These are phyloP conservation scores for Sporobolomyces roseus DNA, from an alignment of 768 basidiomycete genomes.

Conservation along the genomic window DNA sequence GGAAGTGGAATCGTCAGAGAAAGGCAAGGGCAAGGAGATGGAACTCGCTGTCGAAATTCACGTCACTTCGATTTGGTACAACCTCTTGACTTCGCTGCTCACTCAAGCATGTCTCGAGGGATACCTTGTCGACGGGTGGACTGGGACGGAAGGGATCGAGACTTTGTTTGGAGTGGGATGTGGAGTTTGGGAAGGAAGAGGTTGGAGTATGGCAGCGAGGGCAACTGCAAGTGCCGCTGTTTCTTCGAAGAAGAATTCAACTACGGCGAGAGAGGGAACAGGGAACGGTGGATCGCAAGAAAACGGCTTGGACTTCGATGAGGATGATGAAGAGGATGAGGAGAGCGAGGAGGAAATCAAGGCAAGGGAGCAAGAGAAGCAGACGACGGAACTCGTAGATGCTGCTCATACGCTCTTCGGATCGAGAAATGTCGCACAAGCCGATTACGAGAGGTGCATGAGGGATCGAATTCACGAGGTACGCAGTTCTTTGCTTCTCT, in stretches of 20 bases:
- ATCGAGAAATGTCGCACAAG: slow-evolving; percentile 55
- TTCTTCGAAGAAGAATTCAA: background rate
- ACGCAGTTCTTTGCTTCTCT: background rate
- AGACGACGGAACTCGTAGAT: slow-evolving; percentile 23
- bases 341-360: slow-evolving; percentile 51
- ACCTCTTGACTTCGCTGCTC: slow-evolving; percentile 68
- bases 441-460: slow-evolving; percentile 72
- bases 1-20: slow-evolving; percentile 20
- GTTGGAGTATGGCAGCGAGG: slow-evolving; percentile 21
- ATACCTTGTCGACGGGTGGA: slow-evolving; percentile 76
- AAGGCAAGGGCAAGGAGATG: background rate
- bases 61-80: slow-evolving; percentile 73
- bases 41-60: slow-evolving; percentile 5
- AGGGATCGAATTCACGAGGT: slow-evolving; percentile 65
- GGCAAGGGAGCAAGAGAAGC: slow-evolving; percentile 51
- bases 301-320: slow-evolving; percentile 18
- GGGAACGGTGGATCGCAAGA: background rate
- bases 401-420: slow-evolving; percentile 33
- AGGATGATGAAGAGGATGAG: slow-evolving; percentile 46
- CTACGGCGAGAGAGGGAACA: too few relatives aligned
- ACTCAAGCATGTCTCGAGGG: slow-evolving; percentile 82
- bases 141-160: slow-evolving; percentile 65
- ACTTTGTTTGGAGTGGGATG: slow-evolving; percentile 67
- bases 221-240: background rate
- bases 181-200: slow-evolving; percentile 43